A percentile compares a stretch with the other conserved stretches of the same genome.
Conservation (phyloP, 2,329 filamentous ascomycete genomes). For the Mycosphaerelloides madeirae region DNA sequence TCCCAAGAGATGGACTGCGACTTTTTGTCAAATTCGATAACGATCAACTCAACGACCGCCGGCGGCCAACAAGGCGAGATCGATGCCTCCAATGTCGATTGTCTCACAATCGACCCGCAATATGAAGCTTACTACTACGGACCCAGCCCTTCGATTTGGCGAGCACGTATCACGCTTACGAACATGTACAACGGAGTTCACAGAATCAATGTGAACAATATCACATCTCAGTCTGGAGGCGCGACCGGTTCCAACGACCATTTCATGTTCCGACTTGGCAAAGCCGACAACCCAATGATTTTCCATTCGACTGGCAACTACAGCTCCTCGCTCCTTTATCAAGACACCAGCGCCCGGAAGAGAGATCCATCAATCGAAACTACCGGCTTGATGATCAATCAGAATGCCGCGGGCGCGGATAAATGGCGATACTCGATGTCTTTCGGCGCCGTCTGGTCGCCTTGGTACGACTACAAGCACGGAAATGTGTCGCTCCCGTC, state of each 20-base stretch:
- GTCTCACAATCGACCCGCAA: slow-evolving; percentile 37
- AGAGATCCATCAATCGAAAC: slow-evolving; percentile 30
- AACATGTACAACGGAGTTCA: slow-evolving; percentile 60
- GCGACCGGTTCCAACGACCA: slow-evolving; percentile 53
- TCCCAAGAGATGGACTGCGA: slow-evolving; percentile 59
- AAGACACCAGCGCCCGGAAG: slow-evolving; percentile 27
- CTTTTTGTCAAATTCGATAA: slow-evolving; percentile 48
- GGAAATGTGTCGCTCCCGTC: slow-evolving; percentile 46
- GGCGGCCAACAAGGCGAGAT: slow-evolving; percentile 42
- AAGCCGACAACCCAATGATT: slow-evolving; percentile 55
- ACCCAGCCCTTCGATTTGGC: slow-evolving; percentile 52
- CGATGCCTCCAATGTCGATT: slow-evolving; percentile 43
- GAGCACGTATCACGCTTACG: slow-evolving; percentile 48
- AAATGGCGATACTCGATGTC: slow-evolving; percentile 60
- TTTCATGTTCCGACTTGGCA: slow-evolving; percentile 58
- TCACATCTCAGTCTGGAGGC: slow-evolving; percentile 40
- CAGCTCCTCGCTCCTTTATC: slow-evolving; percentile 49
- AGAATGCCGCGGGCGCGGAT: slow-evolving; percentile 58
- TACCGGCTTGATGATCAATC: slow-evolving; percentile 48
- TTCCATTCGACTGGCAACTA: slow-evolving; percentile 56
- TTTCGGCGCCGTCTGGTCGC: slow-evolving; percentile 56
- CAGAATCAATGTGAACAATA: slow-evolving; percentile 53
- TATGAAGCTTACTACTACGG: slow-evolving; percentile 43
- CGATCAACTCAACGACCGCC: slow-evolving; percentile 51
- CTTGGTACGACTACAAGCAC: slow-evolving; percentile 55